Base-by-base conservation (phyloP, 805 yeast species). In the Cyberlindnera veronae region DNA sequence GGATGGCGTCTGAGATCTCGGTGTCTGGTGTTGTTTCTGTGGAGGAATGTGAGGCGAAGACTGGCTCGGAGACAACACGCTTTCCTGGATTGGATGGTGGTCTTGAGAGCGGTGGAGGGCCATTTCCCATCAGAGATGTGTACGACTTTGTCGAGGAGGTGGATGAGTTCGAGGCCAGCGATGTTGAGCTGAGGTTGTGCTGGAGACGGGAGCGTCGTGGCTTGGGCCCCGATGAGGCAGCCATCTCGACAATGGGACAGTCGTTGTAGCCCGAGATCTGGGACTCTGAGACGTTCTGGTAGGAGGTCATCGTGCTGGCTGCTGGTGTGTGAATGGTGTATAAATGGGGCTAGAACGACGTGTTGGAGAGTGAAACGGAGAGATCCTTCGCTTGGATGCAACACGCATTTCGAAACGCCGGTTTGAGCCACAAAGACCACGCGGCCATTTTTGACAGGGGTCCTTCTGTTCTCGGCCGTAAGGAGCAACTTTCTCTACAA, bases 231-330 rank as follows among this genome's bases (percentile, higher is more conserved):
- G 46, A 29, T 18, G 33, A 30, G 22, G 32, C 23, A 4, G 42
- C 6, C 13, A 23, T 27, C 14, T 54, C 58, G 4, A 54, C 20
- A 1, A 62, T 51, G 1, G 72, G 72, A 45, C 72, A 68, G 48
- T 69, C 74, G 45, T 69, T 69, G 42, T 68, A 69, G 2, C 72
- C 72, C 4, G 60, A 50, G n/a, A 69, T 63, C 34, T 68, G 66
- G 3, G 67, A 54, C 44, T 67, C 72, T 6, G 61, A 31, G 26
- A 71, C 64, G 45, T 69, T 61, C 45, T 69, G 74, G 39, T 61
- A 57, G 17, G 55, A 51, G 2, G 44, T 44, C 41, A 44, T 38
- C 28, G n/a, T n/a, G n/a, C n/a, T n/a, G n/a, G n/a, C n/a, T n/a
- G n/a, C n/a, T n/a, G n/a, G n/a, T n/a, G n/a, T n/a, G n/a, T n/a